Evolutionary conservation across 495 filamentous ascomycete genomes (phyloP).

Genomic region (Trichoderma virens): DNA sequence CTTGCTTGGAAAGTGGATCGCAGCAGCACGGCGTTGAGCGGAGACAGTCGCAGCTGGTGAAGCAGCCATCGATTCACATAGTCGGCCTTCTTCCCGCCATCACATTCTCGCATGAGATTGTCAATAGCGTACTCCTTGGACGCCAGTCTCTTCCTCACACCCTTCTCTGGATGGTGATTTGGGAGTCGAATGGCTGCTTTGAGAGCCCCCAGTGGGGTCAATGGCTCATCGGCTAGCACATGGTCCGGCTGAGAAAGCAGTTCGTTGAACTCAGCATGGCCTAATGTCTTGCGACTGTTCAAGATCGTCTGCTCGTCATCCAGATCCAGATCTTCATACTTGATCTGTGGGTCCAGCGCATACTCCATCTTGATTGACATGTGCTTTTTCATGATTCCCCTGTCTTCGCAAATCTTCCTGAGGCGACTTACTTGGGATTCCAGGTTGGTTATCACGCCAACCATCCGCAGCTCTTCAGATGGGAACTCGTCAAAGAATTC

Average conservation of each 20-base stretch:
- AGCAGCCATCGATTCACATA: conserved; percentile 42
- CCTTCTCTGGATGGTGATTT: conserved; percentile 17
- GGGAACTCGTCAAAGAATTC: conserved; percentile 25
- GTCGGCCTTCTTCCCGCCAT: conserved; percentile 27
- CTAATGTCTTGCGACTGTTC: conserved; percentile 8
- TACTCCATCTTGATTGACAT: conserved; percentile 23
- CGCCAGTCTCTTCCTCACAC: conserved; percentile 17
- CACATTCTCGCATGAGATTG: conserved; percentile 20
- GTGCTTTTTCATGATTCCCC: conserved; percentile 26
- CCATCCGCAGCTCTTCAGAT: conserved; percentile 11
- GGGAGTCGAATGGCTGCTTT: conserved; percentile 18
- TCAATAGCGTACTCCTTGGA: conserved; percentile 29
- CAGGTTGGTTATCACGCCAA: conserved; percentile 15
- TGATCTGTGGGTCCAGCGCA: conserved; percentile 23
- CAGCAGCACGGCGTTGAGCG: conserved; percentile 36
- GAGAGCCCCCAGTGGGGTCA: conserved; percentile 18
- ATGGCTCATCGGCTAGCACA: conserved; percentile 16
- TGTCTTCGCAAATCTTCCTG: conserved; percentile 18
- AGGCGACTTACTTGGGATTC: conserved; percentile 9
- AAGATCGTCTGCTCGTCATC: neutral
- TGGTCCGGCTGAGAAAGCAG: conserved; percentile 28
- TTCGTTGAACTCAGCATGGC: conserved; percentile 24
- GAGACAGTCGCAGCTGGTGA: conserved; percentile 35
- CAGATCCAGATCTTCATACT: conserved; percentile 9
- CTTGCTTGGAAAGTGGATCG: conserved; percentile 26